Base-by-base conservation (phyloP, 2,329 filamentous ascomycete genomes). In the Mycosphaerella arachidis region DNA sequence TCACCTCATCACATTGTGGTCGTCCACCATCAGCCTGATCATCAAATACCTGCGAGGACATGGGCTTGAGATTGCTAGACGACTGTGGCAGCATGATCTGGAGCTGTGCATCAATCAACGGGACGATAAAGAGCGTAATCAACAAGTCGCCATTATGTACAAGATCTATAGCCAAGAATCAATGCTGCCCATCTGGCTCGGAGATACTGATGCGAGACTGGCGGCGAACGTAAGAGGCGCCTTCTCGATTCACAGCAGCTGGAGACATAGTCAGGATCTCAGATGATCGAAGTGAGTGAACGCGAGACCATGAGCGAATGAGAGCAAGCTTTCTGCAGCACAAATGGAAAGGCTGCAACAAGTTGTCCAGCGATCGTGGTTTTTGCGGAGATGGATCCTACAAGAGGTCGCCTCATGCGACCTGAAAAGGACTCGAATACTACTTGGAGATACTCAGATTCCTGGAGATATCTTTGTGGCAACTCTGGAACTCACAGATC, bases 31-130 rank as follows among this genome's bases (percentile, higher is more conserved):
- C 24, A 24, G 24, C 24, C 24, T 24, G 24, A 24, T 24, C n/a
- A 24, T 24, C 24, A 24, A 24, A 24, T 24, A 24, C 24, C 24
- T 24, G 24, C 24, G 24, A 24, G 3, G 24, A 2, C 24, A 3
- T 24, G 24, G 24, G 24, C 24, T 24, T 24, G 3, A 24, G 2
- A 24, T 24, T 24, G 24, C 24, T 24, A 1, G 3, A 24, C 24
- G 24, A 24, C 8, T 64, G 10, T 66, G 64, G 64, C 24, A 24
- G 24, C 24, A 54, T 65, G 7, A 5, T 9, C 12, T 35, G 64
- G 65, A 40, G 57, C 60, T 67, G 9, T 66, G 58, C 40, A 66
- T 66, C 59, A 65, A 64, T 37, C 63, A 66, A 52, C 33, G 37
- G 7, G 56, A 66, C 51, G 18, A 55, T 20, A 46, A 52, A n/a